phyloP scores from a whole-genome alignment of 257 asterid genomes.

The Solanum sparsipilum region DNA sequence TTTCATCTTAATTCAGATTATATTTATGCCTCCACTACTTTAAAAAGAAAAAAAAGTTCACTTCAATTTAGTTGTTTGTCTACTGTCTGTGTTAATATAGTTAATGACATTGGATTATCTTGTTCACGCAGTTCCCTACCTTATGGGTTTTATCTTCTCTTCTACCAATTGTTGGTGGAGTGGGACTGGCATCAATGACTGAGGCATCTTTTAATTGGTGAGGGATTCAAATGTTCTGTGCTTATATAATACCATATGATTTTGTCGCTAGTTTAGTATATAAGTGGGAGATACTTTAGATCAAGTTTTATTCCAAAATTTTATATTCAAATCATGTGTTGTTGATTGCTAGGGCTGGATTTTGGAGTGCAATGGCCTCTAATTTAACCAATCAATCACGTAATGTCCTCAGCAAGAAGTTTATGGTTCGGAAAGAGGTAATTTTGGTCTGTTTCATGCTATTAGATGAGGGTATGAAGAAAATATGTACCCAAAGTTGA shows the following conservation, averaged over 20 bases:
- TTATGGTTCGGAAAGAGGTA: conserved; percentile 96
- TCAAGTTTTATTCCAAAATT: not conserved
- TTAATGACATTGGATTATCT: not conserved
- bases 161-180: conserved; percentile 90
- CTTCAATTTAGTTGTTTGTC: not conserved
- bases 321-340: not conserved
- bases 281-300: not conserved
- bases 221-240: conserved; percentile 4
- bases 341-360: conserved; percentile 57
- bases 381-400: conserved; percentile 90
- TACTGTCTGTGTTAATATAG: not conserved
- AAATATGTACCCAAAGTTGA: not conserved
- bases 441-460: not conserved
- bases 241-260: not conserved
- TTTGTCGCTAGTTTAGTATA: conserved; percentile 4
- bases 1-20: not conserved
- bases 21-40: not conserved
- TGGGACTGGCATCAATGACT: conserved; percentile 79
- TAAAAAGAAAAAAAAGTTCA: not conserved
- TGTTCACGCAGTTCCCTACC: conserved; percentile 45
- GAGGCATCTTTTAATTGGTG: conserved; percentile 92
- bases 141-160: conserved; percentile 87
- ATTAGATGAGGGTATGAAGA: not conserved
- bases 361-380: conserved; percentile 99
- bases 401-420: conserved; percentile 92